Conservation (phyloP, 2,329 filamentous ascomycete genomes). For the Eutypella sp. region DNA sequence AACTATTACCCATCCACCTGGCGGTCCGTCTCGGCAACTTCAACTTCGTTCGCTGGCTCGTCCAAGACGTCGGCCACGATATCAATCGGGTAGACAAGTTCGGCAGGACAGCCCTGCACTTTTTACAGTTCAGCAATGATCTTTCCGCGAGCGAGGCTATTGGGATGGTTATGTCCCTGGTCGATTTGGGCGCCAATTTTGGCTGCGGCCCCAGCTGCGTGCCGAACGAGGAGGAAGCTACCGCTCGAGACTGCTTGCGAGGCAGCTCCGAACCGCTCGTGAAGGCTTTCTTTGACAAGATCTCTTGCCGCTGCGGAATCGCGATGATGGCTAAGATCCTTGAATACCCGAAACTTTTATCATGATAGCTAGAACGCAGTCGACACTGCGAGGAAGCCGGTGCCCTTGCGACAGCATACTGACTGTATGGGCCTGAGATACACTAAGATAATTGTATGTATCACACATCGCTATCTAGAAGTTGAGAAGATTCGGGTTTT, state of each 20-base stretch:
- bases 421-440: too few species aligned
- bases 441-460: too few species aligned
- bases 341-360: neutral
- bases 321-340: neutral
- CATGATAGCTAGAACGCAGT: neutral
- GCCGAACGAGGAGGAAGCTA: neutral
- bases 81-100: neutral
- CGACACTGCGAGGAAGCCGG: neutral
- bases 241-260: neutral
- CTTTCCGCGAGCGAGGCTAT: neutral
- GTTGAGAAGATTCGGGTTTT: too few species aligned
- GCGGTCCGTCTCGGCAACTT: neutral
- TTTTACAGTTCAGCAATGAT: too few species aligned
- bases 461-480: too few species aligned
- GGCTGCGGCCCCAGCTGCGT: neutral
- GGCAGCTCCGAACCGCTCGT: neutral
- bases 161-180: neutral
- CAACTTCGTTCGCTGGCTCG: neutral
- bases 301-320: slow-evolving; percentile 1
- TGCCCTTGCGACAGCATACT: neutral
- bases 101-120: neutral
- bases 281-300: neutral
- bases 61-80: neutral
- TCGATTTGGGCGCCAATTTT: neutral
- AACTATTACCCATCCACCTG: neutral